These are phyloP conservation scores for Tardiomyces depauwii DNA, from an alignment of 1,139 yeast species.

Conservation along the genomic window DNA sequence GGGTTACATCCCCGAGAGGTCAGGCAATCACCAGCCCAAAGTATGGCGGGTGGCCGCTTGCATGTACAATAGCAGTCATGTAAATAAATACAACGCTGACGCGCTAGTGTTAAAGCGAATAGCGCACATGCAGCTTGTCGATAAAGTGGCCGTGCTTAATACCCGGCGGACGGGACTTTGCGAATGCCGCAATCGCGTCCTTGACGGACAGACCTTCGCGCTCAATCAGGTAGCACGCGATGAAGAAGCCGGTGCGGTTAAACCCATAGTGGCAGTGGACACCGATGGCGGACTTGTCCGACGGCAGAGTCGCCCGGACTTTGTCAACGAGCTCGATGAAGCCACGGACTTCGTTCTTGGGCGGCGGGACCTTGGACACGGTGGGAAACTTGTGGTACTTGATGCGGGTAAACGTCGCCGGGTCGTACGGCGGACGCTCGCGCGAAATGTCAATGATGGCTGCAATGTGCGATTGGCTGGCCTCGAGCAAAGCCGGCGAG, in stretches of 20 bases:
- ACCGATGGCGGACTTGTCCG: constrained; percentile 32
- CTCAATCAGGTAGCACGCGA: constrained; percentile 60
- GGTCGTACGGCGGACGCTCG: constrained; percentile 67
- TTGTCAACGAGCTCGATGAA: constrained; percentile 46
- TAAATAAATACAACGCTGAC: background rate
- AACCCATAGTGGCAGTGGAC: constrained; percentile 81
- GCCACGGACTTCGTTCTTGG: constrained; percentile 43
- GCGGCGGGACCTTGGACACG: constrained; percentile 69
- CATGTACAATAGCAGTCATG: background rate
- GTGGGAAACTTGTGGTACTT: constrained; percentile 64
- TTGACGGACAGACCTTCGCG: constrained; percentile 45
- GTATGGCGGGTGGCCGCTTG: no score
- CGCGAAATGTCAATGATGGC: constrained; percentile 67
- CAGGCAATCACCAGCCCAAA: background rate
- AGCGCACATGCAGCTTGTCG: constrained; percentile 61
- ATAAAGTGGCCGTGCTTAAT: constrained; percentile 70
- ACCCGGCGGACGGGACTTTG: constrained; percentile 53
- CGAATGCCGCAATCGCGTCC: constrained; percentile 55
- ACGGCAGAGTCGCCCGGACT: constrained; percentile 25
- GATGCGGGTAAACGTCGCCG: constrained; percentile 41
- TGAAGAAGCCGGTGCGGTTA: constrained; percentile 66
- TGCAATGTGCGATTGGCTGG: constrained; percentile 35
- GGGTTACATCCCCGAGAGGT: no score
- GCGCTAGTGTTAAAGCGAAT: constrained; percentile 19
- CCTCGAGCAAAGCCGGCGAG: constrained; percentile 47